Evolutionary conservation across 2,329 filamentous ascomycete species (phyloP).

Genomic region (Pseudogymnoascus sp.): DNA sequence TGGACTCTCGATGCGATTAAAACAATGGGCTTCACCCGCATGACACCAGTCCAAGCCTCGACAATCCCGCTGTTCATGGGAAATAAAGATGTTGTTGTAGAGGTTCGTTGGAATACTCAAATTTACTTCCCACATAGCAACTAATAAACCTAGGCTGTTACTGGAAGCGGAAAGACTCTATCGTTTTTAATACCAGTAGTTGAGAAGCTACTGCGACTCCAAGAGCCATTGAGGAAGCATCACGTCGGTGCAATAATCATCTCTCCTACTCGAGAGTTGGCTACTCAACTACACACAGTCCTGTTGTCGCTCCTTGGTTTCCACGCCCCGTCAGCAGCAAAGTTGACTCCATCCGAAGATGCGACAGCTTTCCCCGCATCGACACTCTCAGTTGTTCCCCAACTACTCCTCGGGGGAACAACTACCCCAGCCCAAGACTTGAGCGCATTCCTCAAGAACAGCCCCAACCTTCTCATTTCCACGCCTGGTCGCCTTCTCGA

Average conservation of each 20-base stretch:
- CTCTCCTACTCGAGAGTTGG: constrained; percentile 87
- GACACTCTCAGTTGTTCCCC: constrained; percentile 63
- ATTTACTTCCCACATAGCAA: not conserved
- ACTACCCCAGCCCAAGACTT: constrained; percentile 80
- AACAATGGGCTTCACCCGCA: constrained; percentile 76
- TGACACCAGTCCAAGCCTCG: constrained; percentile 93
- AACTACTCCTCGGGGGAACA: constrained; percentile 78
- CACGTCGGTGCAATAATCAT: constrained; percentile 88
- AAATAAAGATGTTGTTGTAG: constrained; percentile 88
- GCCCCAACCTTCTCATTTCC: constrained; percentile 81
- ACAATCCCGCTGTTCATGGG: constrained; percentile 81
- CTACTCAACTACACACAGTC: constrained; percentile 81
- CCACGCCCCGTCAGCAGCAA: constrained; percentile 68
- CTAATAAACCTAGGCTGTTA: constrained; percentile 56
- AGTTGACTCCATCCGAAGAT: constrained; percentile 48
- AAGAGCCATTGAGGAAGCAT: constrained; percentile 80
- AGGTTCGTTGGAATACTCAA: constrained; percentile 39
- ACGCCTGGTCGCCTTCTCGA: constrained; percentile 88
- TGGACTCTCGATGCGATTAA: constrained; percentile 82
- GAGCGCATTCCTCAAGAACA: constrained; percentile 72
- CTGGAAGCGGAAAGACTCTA: constrained; percentile 84
- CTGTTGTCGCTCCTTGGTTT: constrained; percentile 72
- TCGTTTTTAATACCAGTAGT: constrained; percentile 79
- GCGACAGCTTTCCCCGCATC: constrained; percentile 42
- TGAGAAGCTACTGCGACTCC: constrained; percentile 70